Evolutionary conservation across 176 grass and related monocot species (phyloP).

Genomic region (Melocanna baccifera): DNA sequence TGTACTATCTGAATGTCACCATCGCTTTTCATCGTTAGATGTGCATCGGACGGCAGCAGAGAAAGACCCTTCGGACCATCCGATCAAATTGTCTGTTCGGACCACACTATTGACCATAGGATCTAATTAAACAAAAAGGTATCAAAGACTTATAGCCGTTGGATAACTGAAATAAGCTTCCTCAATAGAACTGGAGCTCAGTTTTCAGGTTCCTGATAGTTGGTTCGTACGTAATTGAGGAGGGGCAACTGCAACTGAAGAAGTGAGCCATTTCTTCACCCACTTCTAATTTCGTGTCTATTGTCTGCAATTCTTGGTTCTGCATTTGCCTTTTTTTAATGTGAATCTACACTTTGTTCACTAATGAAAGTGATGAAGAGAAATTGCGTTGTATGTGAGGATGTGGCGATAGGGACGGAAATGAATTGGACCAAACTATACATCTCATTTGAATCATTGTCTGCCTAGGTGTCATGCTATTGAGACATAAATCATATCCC

Average conservation of each 20-base stretch:
- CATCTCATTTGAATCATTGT: background rate
- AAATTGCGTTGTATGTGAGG: background rate
- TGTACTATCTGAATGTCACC: too few relatives aligned
- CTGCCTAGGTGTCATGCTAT: background rate
- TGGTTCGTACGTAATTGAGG: slow-evolving; percentile 64
- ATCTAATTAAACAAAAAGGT: too few relatives aligned
- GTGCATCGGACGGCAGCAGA: too few relatives aligned
- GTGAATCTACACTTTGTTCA: background rate
- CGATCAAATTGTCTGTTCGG: too few relatives aligned
- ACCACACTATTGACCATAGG: too few relatives aligned
- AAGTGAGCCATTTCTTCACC: slow-evolving; percentile 48
- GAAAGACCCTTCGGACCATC: too few relatives aligned
- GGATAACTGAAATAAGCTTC: too few relatives aligned
- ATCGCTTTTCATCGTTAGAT: too few relatives aligned
- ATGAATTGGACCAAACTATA: background rate
- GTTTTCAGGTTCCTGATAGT: too few relatives aligned
- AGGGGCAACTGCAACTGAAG: slow-evolving; percentile 88
- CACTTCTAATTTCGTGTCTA: slow-evolving; percentile 6
- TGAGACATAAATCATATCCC: background rate
- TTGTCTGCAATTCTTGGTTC: slow-evolving; percentile 6
- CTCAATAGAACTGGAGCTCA: too few relatives aligned
- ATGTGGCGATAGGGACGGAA: background rate
- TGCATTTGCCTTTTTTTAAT: background rate
- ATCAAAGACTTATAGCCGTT: too few relatives aligned
- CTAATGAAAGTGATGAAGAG: background rate